Evolutionary conservation across 441 rosid species (phyloP), one percentile per base, ranked within the genome.

Genomic region (Rhodomyrtus psidioides): DNA sequence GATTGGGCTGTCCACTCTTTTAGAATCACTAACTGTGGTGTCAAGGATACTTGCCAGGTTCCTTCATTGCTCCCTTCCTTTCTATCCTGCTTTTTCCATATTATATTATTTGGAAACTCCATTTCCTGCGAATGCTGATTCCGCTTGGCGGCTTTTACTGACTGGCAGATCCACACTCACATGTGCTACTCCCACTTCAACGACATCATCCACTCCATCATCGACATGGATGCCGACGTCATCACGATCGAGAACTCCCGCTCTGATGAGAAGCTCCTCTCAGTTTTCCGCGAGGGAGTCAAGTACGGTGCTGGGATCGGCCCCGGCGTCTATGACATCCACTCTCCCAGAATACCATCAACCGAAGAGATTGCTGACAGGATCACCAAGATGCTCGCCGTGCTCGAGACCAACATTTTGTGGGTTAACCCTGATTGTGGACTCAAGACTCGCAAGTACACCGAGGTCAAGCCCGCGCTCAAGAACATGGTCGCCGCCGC

Each of bases 351-450:
- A 21, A 85, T 86, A 1, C 85, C 87, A n/a, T 82, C 87, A 6
- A 60, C 87, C 7, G 87, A 86, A 46, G 87, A 86, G 55, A 86
- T 86, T 13, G 87, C 87, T 3, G 87, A 86, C 55, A 60, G 87
- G 24, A 53, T 86, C 34, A 62, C 55, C 65, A 86, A 86, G 84
- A 86, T 86, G 87, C 87, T 86, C 34, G 87, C 87, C 2, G 87
- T 86, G 65, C 87, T 86, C 12, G 87, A 86, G 87, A 86, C 84
- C 39, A 86, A 82, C 87, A 82, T 86, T 13, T 57, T 86, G 84
- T 86, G 87, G 87, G 84, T 86, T 27, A 86, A 86, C 87, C 87
- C 87, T 2, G 87, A 86, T 81, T 86, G 87, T 30, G 87, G 87
- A 21, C 84, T 86, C 53, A 86, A 86, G 87, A 86, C 87, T 39